phyloP scores from a whole-genome alignment of 163 green algal genomes.

The Chloromonas sp. region DNA sequence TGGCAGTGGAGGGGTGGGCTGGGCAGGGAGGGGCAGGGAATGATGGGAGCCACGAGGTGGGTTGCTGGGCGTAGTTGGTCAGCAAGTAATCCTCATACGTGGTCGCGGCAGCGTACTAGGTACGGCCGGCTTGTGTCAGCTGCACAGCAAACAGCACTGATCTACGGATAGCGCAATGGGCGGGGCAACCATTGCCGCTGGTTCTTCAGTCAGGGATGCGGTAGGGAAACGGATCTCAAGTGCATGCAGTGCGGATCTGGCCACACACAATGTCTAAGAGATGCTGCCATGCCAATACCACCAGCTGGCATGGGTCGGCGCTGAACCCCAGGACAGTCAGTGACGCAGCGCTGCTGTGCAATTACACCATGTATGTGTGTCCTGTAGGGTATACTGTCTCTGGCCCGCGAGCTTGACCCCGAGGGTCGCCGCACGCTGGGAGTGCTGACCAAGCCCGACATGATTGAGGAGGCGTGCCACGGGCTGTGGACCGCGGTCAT shows the following conservation, averaged over 20 bases:
- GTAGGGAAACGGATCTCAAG: no score
- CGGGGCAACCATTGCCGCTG: no score
- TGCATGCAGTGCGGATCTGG: no score
- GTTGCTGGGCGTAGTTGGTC: no score
- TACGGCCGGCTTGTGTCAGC: no score
- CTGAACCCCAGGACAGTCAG: background rate
- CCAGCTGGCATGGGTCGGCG: background rate
- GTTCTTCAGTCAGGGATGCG: no score
- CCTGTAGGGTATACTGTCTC: slow-evolving; percentile 12
- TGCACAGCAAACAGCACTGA: no score
- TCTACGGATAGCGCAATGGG: no score
- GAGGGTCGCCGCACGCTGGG: slow-evolving; percentile 10
- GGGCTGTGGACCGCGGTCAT: background rate
- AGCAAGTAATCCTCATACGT: no score
- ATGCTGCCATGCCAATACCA: background rate
- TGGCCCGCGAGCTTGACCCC: slow-evolving; percentile 19
- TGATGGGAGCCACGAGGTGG: no score
- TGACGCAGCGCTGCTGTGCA: background rate
- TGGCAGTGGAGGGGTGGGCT: background rate
- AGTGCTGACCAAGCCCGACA: slow-evolving; percentile 34
- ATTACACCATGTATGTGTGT: background rate
- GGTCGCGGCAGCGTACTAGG: no score
- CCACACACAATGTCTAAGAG: background rate
- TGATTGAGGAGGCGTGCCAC: slow-evolving; percentile 1
- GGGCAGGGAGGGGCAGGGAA: no score